Evolutionary conservation across 202 grass and related monocot species (phyloP), one percentile per base, ranked within the genome.

Genomic region (Digitaria exilis): DNA sequence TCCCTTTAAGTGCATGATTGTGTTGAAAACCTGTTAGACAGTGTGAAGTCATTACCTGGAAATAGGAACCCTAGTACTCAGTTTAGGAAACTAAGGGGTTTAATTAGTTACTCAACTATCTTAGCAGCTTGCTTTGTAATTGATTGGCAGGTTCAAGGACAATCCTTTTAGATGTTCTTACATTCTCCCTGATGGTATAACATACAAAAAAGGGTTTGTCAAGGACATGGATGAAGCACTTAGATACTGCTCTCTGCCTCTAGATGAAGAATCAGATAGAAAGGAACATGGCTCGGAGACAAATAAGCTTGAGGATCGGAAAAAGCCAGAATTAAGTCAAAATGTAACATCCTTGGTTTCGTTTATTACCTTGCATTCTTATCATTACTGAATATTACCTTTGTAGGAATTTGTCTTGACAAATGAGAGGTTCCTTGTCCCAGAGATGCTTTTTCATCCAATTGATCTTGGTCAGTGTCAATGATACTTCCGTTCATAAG

Each of bases 351-450:
- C 48, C 59, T 9, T 28, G 45, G 12, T 48, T 39, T 65, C 45
- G 44, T 17, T 39, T 84, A 24, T 22, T 49, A 30, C 61, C 2
- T 54, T 86, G 3, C 71, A 32, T 51, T 61, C 7, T 19, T 68
- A 80, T 29, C n/a, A 83, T 75, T 83, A 80, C 83, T 37, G 9
- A 57, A 69, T 9, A 63, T 71, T 63, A 8, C 15, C 30, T 80
- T 1, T 48, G 70, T 76, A 98, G 96, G 96, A 98, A 83, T 98
- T 98, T 85, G 73, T 73, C 31, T 81, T 98, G 88, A 96, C 89
- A 67, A 98, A 98, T 24, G 96, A 98, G 79, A 92, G 96, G 45
- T 96, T 98, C 84, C 96, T 98, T 46, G 93, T 96, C 14, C 96
- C 96, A 0, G 93, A 98, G 80, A 98, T 98, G 96, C 75, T 94